These are phyloP conservation scores for Fistulifera pelliculosa DNA, from an alignment of 108 stramenopile species.

Conservation along the genomic window DNA sequence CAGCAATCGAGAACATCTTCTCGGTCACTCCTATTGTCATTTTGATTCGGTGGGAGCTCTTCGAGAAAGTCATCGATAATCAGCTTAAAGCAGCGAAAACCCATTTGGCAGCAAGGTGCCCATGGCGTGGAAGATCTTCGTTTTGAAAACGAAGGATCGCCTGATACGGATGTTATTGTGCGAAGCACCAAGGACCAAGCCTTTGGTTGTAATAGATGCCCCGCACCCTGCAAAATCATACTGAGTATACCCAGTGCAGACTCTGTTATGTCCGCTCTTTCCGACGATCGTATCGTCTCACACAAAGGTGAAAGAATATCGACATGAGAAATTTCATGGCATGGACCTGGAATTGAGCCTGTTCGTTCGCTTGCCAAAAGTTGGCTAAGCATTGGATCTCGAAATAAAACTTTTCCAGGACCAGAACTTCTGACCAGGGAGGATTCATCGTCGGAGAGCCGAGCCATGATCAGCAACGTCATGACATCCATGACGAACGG, in stretches of 20 bases:
- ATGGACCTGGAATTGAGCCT: background rate
- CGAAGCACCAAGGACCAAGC: slow-evolving; percentile 44
- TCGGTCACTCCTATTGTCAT: slow-evolving; percentile 20
- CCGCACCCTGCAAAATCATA: slow-evolving; percentile 59
- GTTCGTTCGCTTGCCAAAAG: slow-evolving; percentile 26
- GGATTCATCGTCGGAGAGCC: slow-evolving; percentile 17
- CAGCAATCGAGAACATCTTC: slow-evolving; percentile 71
- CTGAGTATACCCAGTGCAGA: slow-evolving; percentile 50
- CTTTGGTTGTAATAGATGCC: slow-evolving; percentile 46
- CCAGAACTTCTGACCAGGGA: slow-evolving; percentile 22
- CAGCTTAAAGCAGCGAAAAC: slow-evolving; percentile 81
- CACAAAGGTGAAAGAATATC: slow-evolving; percentile 60
- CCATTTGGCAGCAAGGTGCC: slow-evolving; percentile 56
- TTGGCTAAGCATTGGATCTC: slow-evolving; percentile 31
- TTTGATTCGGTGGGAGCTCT: slow-evolving; percentile 15
- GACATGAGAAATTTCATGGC: slow-evolving; percentile 18
- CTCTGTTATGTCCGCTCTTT: slow-evolving; percentile 46
- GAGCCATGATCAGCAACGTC: slow-evolving; percentile 48
- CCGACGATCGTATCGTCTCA: slow-evolving; percentile 36
- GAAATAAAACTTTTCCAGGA: slow-evolving; percentile 23
- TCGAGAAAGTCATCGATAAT: slow-evolving; percentile 89
- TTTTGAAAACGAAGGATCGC: slow-evolving; percentile 15
- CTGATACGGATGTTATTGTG: slow-evolving; percentile 46
- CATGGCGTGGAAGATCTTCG: slow-evolving; percentile 48
- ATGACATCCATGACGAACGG: slow-evolving; percentile 67